Evolutionary conservation across 805 yeast genomes (phyloP), one percentile per base, ranked within the genome.

Genomic region (Candida palmyrensis): DNA sequence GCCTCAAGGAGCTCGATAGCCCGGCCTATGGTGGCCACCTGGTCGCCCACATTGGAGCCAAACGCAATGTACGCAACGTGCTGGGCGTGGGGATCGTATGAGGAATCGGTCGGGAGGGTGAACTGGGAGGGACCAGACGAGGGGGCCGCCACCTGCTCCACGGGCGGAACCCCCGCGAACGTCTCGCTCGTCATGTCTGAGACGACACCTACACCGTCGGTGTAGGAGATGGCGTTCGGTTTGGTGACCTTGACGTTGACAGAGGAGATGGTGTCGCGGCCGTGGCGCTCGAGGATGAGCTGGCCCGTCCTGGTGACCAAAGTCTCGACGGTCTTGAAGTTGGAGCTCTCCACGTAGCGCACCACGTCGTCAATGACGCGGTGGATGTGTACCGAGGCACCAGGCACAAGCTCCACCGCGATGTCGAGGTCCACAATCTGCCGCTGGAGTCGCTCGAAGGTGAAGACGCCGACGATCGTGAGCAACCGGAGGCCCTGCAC

Each of bases 321-420:
- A 0, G 97, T 96, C 53, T 92, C 99, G 1, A 92, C 94, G 0
- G 99, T 92, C 48, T 85, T 82, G 62, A 86, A 92, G 41, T 78
- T 77, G 2, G 95, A 73, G n/a, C 50, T 52, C 48, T 84, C 95
- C n/a, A 87, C 83, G 46, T 79, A 84, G 0, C 49, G 47, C 0
- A 71, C 64, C 3, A 83, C 68, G 2, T 54, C 60, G 18, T 73
- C 72, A 15, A 80, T 71, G 10, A 73, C 45, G 3, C 47, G 38
- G 33, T 62, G 60, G 26, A 74, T 62, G 20, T 66, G 53, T 29
- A 69, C 62, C n/a, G 53, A 45, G 12, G 59, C 47, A 16, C 49
- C 40, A 4, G 50, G 43, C 13, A 47, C 39, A 24, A 54, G 42
- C 24, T 51, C 42, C 14, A 67, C 41, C 2, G 48, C 48, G 43